Conservation (phyloP, 345 rosid genomes). For the Isatis tinctoria region DNA sequence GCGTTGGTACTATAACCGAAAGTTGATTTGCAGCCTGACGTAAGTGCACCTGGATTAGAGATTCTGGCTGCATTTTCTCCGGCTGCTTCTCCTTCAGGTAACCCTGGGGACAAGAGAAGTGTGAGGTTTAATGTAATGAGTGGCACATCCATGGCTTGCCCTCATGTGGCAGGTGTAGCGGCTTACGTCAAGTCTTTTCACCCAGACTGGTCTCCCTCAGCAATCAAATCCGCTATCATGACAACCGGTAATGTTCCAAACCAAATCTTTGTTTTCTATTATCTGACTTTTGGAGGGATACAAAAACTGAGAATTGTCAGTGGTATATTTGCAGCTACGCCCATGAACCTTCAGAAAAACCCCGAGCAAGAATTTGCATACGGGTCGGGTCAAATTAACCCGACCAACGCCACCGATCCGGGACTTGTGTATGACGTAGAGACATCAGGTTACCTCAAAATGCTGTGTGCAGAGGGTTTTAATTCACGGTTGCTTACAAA, state of each 20-base stretch:
- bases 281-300: background rate
- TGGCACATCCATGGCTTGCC: slow-evolving; percentile 50
- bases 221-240: slow-evolving; percentile 43
- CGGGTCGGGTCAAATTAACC: slow-evolving; percentile 28
- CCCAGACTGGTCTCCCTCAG: slow-evolving; percentile 43
- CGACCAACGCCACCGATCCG: slow-evolving; percentile 23
- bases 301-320: background rate
- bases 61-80: slow-evolving; percentile 41
- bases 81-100: background rate
- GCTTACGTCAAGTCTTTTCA: slow-evolving; percentile 41
- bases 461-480: slow-evolving; percentile 24
- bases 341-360: slow-evolving; percentile 19
- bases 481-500: slow-evolving; percentile 6
- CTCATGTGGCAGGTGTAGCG: slow-evolving; percentile 41
- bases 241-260: slow-evolving; percentile 29
- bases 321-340: slow-evolving; percentile 11
- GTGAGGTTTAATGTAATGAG: slow-evolving; percentile 27
- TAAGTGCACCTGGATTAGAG: slow-evolving; percentile 39
- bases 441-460: slow-evolving; percentile 21
- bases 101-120: slow-evolving; percentile 11
- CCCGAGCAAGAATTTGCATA: slow-evolving; percentile 25
- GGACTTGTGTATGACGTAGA: slow-evolving; percentile 29
- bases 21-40: slow-evolving; percentile 34
- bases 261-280: background rate
- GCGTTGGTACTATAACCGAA: background rate